Conservation (phyloP, 2,329 filamentous ascomycete species). For the Arthrobotrys entomopaga region DNA sequence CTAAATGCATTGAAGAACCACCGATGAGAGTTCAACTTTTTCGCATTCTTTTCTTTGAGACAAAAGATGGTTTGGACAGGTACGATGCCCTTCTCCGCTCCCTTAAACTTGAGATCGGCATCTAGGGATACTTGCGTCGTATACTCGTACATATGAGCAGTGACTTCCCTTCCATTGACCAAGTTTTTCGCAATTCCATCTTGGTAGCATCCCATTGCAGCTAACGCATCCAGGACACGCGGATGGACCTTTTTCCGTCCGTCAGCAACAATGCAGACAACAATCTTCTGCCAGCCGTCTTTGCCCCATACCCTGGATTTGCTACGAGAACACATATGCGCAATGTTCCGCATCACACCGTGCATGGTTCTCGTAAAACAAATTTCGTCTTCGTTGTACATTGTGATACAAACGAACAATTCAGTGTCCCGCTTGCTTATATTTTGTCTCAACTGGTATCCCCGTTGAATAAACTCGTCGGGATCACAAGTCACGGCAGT, state of each 20-base stretch:
- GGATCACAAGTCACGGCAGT: conserved; percentile 98
- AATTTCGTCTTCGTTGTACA: conserved; percentile 99
- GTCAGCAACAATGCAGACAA: conserved; percentile 95
- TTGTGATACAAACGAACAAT: conserved; percentile 94
- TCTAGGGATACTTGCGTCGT: conserved; percentile 97
- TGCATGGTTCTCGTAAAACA: conserved; percentile 98
- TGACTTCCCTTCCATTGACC: conserved; percentile 94
- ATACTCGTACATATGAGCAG: conserved; percentile 98
- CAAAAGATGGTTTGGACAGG: conserved; percentile 99
- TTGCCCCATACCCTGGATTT: conserved; percentile 97
- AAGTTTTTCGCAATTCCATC: conserved; percentile 98
- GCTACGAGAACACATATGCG: conserved; percentile 91
- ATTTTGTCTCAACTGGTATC: conserved; percentile 92
- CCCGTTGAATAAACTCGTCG: conserved; percentile 86
- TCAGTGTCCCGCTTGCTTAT: conserved; percentile 92
- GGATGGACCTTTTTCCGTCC: conserved; percentile 93
- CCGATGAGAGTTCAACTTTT: conserved; percentile 97
- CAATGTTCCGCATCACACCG: conserved; percentile 97
- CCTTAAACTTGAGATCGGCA: conserved; percentile 96
- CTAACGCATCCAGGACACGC: conserved; percentile 89
- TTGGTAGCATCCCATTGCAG: conserved; percentile 97
- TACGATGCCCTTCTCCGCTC: conserved; percentile 97
- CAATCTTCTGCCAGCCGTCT: conserved; percentile 98
- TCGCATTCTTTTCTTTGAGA: conserved; percentile 95
- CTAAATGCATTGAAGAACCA: conserved; percentile 99